Evolutionary conservation across 2,329 filamentous ascomycete genomes (phyloP).

Genomic region (Akanthomyces lecanii): DNA sequence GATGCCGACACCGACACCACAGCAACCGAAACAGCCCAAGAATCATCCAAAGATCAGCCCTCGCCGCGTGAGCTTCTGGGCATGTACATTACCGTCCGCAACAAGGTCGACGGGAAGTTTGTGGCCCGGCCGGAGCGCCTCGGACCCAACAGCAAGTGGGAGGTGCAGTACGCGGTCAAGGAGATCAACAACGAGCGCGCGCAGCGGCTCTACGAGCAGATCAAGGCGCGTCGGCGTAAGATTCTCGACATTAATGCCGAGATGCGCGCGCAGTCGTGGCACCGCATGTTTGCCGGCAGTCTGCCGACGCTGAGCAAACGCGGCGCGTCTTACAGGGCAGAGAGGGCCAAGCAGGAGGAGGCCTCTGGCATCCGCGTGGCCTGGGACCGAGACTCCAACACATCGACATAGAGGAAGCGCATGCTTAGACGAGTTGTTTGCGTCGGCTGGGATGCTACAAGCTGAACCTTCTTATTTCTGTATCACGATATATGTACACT

Average conservation of each 20-base stretch:
- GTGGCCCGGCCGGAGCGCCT: constrained; percentile 55
- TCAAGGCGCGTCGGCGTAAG: constrained; percentile 52
- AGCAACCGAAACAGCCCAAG: background rate
- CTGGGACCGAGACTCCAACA: constrained; percentile 31
- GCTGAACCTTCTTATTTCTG: background rate
- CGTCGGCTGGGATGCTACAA: background rate
- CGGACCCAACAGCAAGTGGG: constrained; percentile 54
- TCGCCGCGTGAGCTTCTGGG: constrained; percentile 49
- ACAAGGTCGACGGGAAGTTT: constrained; percentile 63
- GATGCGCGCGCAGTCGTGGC: constrained; percentile 40
- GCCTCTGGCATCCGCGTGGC: constrained; percentile 44
- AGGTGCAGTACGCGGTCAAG: constrained; percentile 71
- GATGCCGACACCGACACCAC: constrained; percentile 13
- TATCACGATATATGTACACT: constrained; percentile 7
- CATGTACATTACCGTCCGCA: constrained; percentile 68
- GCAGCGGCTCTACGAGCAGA: constrained; percentile 49
- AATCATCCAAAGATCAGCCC: background rate
- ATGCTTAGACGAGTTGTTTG: background rate
- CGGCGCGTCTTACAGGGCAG: constrained; percentile 56
- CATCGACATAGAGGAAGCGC: background rate
- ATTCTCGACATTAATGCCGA: constrained; percentile 40
- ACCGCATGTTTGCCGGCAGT: constrained; percentile 42
- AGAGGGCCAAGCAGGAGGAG: constrained; percentile 50
- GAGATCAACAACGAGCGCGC: constrained; percentile 51
- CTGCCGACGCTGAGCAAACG: constrained; percentile 40